Conservation (phyloP, 495 filamentous ascomycete species). For the Podospora pseudopauciseta region DNA sequence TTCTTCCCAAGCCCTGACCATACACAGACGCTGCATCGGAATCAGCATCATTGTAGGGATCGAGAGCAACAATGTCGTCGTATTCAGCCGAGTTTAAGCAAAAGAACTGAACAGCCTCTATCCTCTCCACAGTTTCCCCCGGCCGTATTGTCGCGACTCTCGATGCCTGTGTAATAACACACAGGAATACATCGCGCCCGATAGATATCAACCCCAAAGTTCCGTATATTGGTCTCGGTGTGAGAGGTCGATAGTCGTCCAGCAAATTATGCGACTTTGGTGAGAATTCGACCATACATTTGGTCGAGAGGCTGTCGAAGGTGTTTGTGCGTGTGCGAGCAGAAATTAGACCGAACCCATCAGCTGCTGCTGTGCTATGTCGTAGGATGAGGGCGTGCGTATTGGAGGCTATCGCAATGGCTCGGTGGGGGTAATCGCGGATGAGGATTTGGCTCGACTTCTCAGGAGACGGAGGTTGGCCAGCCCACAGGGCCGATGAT, state of each 20-base stretch:
- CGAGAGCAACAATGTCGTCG: slow-evolving; percentile 65
- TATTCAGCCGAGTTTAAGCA: slow-evolving; percentile 83
- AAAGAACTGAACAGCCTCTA: slow-evolving; percentile 85
- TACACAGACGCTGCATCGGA: slow-evolving; percentile 51
- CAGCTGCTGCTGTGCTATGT: slow-evolving; percentile 58
- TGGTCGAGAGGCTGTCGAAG: slow-evolving; percentile 42
- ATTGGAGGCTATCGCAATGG: slow-evolving; percentile 75
- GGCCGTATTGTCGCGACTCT: slow-evolving; percentile 79
- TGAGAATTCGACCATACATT: slow-evolving; percentile 86
- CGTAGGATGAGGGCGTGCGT: slow-evolving; percentile 81
- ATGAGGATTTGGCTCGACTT: slow-evolving; percentile 56
- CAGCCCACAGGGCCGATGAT: slow-evolving; percentile 29
- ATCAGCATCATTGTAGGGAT: slow-evolving; percentile 45
- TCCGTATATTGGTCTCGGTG: slow-evolving; percentile 72
- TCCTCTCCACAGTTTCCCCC: slow-evolving; percentile 82
- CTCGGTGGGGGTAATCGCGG: slow-evolving; percentile 76
- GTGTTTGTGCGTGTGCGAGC: slow-evolving; percentile 35
- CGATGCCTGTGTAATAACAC: slow-evolving; percentile 74
- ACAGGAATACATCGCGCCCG: slow-evolving; percentile 81
- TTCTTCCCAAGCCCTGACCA: slow-evolving; percentile 55
- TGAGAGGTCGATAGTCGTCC: slow-evolving; percentile 67
- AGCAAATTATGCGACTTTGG: slow-evolving; percentile 61
- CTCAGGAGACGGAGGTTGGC: slow-evolving; percentile 40
- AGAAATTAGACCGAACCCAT: slow-evolving; percentile 48
- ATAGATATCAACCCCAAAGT: slow-evolving; percentile 89